These are phyloP conservation scores for Scheffersomyces cryptocercus DNA, from an alignment of 1,139 yeast genomes.

Conservation along the genomic window DNA sequence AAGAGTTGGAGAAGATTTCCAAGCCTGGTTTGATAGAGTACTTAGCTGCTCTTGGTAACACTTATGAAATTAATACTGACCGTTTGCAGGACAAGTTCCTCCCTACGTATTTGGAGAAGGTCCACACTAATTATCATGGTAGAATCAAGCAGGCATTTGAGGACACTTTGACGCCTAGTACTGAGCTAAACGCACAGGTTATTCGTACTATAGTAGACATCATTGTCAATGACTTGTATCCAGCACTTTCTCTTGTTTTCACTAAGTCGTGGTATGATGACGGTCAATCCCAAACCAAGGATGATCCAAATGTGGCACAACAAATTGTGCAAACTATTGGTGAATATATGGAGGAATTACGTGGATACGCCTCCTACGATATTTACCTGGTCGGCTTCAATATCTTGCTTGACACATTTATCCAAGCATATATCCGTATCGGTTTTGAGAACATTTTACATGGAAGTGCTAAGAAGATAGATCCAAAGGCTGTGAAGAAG, in stretches of 20 bases:
- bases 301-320: conserved; percentile 47
- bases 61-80: conserved; percentile 83
- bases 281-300: conserved; percentile 32
- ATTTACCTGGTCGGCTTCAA: conserved; percentile 47
- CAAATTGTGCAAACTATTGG: conserved; percentile 70
- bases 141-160: conserved; percentile 60
- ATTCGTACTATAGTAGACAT: conserved; percentile 64
- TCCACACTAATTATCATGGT: conserved; percentile 62
- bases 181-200: conserved; percentile 71
- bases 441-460: conserved; percentile 48
- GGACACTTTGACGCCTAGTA: conserved; percentile 71
- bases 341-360: conserved; percentile 71
- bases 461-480: conserved; percentile 56
- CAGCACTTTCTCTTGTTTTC: conserved; percentile 43
- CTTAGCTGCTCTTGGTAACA: conserved; percentile 77
- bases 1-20: conserved; percentile 53
- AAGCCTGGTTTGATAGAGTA: conserved; percentile 83
- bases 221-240: conserved; percentile 66
- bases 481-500: conserved; percentile 54
- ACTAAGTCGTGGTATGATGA: conserved; percentile 49
- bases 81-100: conserved; percentile 76
- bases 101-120: conserved; percentile 62
- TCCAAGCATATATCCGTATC: conserved; percentile 46
- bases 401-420: conserved; percentile 42
- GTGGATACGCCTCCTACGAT: conserved; percentile 48